A percentile compares a stretch with the other conserved stretches of the same genome.
Evolutionary conservation across 129 eudicot genomes (phyloP).

Genomic region (Tagetes patula): DNA sequence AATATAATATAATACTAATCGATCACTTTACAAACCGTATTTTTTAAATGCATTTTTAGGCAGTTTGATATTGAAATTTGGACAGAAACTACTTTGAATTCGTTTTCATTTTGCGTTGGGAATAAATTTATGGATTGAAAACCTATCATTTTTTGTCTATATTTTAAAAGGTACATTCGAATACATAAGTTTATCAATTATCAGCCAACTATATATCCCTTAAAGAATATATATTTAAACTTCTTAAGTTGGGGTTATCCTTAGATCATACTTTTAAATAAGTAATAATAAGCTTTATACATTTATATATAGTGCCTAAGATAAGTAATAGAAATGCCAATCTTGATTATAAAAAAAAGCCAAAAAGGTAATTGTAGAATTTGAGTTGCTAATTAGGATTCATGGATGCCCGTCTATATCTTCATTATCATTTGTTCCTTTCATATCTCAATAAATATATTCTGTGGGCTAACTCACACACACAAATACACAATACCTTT

Average conservation of each 20-base stretch:
- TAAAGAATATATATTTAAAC: neutral
- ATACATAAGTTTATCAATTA: no score
- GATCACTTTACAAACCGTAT: neutral
- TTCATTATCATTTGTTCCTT: slow-evolving; percentile 30
- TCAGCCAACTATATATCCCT: no score
- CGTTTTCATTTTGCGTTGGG: neutral
- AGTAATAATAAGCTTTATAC: neutral
- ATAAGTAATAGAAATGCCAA: neutral
- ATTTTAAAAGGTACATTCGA: neutral
- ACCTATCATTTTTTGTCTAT: neutral
- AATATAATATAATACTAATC: neutral
- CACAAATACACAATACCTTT: neutral
- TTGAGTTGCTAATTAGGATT: slow-evolving; percentile 19
- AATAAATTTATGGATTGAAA: slow-evolving; percentile 4
- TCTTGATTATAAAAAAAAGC: neutral
- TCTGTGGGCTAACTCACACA: slow-evolving; percentile 8
- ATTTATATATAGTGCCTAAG: neutral
- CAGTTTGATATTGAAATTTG: neutral
- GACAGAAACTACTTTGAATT: neutral
- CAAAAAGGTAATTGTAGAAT: neutral
- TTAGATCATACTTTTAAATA: neutral
- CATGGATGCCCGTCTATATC: slow-evolving; percentile 27
- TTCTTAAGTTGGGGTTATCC: neutral
- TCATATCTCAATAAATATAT: slow-evolving; percentile 17
- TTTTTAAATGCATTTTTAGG: neutral